Evolutionary conservation across 2,329 filamentous ascomycete species (phyloP).

Genomic region (Aurifilum marmelostoma): DNA sequence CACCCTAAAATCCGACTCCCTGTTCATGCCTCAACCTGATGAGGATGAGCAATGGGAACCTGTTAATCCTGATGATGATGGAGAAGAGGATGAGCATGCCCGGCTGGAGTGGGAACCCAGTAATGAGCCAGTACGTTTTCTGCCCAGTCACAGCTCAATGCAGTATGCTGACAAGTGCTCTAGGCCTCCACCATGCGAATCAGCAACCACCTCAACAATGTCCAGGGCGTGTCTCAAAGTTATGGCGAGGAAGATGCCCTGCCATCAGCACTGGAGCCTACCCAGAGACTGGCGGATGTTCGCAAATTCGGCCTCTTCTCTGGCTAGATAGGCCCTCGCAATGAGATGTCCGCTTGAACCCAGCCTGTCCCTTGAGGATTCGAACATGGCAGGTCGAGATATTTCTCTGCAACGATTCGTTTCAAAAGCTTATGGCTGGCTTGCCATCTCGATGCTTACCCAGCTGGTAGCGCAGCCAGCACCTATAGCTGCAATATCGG

Average conservation of each 20-base stretch:
- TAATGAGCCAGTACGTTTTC: slow-evolving; percentile 58
- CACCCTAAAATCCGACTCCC: slow-evolving; percentile 65
- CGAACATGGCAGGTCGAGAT: background rate
- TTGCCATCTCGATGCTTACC: slow-evolving; percentile 55
- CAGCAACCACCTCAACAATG: slow-evolving; percentile 32
- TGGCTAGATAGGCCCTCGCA: slow-evolving; percentile 16
- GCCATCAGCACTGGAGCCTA: slow-evolving; percentile 63
- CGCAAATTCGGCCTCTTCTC: slow-evolving; percentile 45
- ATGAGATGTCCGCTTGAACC: background rate
- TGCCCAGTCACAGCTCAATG: too few relatives aligned
- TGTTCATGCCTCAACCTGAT: slow-evolving; percentile 69
- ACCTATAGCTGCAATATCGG: slow-evolving; percentile 64
- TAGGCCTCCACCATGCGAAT: slow-evolving; percentile 43
- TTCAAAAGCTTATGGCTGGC: slow-evolving; percentile 24
- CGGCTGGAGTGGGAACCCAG: slow-evolving; percentile 76
- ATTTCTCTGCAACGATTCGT: background rate
- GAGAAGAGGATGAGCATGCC: slow-evolving; percentile 66
- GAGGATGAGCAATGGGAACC: slow-evolving; percentile 76
- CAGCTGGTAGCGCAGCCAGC: slow-evolving; percentile 94
- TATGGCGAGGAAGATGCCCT: slow-evolving; percentile 26
- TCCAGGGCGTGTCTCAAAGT: slow-evolving; percentile 3
- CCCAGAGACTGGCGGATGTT: slow-evolving; percentile 73
- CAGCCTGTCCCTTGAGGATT: background rate
- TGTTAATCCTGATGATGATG: slow-evolving; percentile 56
- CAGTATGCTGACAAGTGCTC: slow-evolving; percentile 3